These are phyloP conservation scores for Sporopachydermia quercuum DNA, from an alignment of 805 yeast genomes.

Conservation along the genomic window DNA sequence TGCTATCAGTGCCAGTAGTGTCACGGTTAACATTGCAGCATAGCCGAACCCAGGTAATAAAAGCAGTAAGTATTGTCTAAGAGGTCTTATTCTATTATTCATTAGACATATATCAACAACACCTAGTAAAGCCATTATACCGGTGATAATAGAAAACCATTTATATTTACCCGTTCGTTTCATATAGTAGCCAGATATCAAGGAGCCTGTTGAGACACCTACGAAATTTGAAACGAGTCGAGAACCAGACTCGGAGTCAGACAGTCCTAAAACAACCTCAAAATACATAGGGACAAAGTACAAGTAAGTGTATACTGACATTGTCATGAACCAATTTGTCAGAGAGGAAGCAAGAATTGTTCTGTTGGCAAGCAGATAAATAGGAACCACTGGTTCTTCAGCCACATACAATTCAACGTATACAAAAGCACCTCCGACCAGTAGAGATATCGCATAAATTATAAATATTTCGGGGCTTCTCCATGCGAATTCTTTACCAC, in stretches of 20 bases:
- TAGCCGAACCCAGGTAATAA: constrained; percentile 50
- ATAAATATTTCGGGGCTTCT: constrained; percentile 25
- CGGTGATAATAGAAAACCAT: constrained; percentile 26
- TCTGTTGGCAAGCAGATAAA: constrained; percentile 37
- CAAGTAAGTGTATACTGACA: constrained; percentile 47
- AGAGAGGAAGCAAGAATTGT: constrained; percentile 53
- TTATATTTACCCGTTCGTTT: constrained; percentile 52
- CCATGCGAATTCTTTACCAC: constrained; percentile 41
- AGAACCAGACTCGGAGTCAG: constrained; percentile 43
- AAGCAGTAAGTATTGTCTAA: constrained; percentile 28
- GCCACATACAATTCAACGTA: constrained; percentile 37
- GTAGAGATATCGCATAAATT: constrained; percentile 20
- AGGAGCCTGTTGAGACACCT: constrained; percentile 53
- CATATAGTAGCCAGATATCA: constrained; percentile 54
- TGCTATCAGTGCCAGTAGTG: constrained; percentile 61
- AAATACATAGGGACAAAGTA: constrained; percentile 62
- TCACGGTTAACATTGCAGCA: constrained; percentile 53
- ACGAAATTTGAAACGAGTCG: constrained; percentile 39
- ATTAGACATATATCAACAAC: constrained; percentile 19
- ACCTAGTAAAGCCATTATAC: constrained; percentile 34
- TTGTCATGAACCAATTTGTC: constrained; percentile 56
- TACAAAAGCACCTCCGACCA: constrained; percentile 26
- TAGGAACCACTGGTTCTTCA: constrained; percentile 53
- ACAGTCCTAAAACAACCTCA: constrained; percentile 34
- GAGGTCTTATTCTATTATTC: constrained; percentile 11